These are phyloP conservation scores for Lactuca sativa DNA, from an alignment of 129 eudicot genomes.

Conservation along the genomic window DNA sequence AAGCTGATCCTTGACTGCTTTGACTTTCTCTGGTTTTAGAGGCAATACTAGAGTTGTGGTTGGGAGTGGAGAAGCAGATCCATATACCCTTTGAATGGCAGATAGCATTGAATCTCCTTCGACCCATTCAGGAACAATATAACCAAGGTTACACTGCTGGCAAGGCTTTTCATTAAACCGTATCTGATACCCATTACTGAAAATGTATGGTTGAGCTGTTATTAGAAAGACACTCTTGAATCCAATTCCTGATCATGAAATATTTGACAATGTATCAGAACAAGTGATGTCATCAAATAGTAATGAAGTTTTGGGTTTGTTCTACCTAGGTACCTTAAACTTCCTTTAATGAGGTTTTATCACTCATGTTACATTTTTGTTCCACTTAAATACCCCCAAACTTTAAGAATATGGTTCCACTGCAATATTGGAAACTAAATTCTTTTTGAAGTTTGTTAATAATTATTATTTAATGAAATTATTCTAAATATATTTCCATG, in stretches of 20 bases:
- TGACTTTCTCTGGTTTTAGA: slow-evolving; percentile 48
- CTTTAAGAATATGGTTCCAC: no score
- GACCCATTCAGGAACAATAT: slow-evolving; percentile 70
- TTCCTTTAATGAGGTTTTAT: no score
- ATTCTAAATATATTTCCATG: no score
- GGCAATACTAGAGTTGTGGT: slow-evolving; percentile 54
- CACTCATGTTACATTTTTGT: no score
- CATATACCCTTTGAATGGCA: slow-evolving; percentile 35
- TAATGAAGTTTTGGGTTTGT: no score
- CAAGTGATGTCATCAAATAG: not conserved
- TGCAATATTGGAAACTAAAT: no score
- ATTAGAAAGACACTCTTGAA: slow-evolving; percentile 64
- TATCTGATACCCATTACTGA: slow-evolving; percentile 64
- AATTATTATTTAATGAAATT: no score
- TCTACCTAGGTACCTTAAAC: not conserved
- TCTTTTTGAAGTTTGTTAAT: no score
- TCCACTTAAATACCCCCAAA: no score
- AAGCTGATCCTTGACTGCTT: slow-evolving; percentile 49
- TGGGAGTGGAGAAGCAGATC: slow-evolving; percentile 37
- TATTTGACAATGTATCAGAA: not conserved
- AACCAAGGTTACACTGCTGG: slow-evolving; percentile 45
- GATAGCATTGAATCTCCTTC: slow-evolving; percentile 39
- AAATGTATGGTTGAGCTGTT: slow-evolving; percentile 55
- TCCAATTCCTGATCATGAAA: slow-evolving; percentile 47
- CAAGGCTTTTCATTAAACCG: slow-evolving; percentile 52